A percentile compares a stretch with the other conserved stretches of the same genome.
phyloP scores from a whole-genome alignment of 2,329 filamentous ascomycete genomes.

The Hymenoscyphus linearis region DNA sequence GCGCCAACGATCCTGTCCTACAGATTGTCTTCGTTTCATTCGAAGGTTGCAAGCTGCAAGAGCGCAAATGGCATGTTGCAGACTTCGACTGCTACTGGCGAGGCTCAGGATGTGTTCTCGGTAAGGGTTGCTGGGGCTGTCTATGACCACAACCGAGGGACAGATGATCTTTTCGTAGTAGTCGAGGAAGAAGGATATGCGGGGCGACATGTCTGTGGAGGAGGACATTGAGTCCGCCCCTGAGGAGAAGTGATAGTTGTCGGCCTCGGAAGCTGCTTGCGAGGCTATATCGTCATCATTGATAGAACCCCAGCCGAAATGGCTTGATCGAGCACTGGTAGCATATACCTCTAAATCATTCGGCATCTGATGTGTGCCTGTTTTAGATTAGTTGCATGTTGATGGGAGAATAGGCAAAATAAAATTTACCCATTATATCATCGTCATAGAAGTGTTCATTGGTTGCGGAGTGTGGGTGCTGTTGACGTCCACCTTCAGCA shows the following conservation, averaged over 20 bases:
- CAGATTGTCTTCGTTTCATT: conserved; percentile 68
- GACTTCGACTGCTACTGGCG: conserved; percentile 69
- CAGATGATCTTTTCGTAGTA: conserved; percentile 94
- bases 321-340: conserved; percentile 29
- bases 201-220: conserved; percentile 60
- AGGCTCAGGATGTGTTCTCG: conserved; percentile 75
- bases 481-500: conserved; percentile 26
- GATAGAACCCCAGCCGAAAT: conserved; percentile 31
- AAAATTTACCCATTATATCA: conserved; percentile 35
- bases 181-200: conserved; percentile 84
- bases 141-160: conserved; percentile 85
- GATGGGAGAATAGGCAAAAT: conserved; percentile 14
- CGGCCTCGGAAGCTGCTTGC: conserved; percentile 25
- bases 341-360: conserved; percentile 29
- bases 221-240: conserved; percentile 44
- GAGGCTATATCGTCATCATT: conserved; percentile 31
- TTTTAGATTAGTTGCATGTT: conserved; percentile 15
- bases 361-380: conserved; percentile 16
- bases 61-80: conserved; percentile 91
- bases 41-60: conserved; percentile 84
- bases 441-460: conserved; percentile 34
- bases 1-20: conserved; percentile 48
- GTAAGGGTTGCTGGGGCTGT: conserved; percentile 81
- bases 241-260: conserved; percentile 22
- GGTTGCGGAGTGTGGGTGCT: conserved; percentile 25